Evolutionary conservation across 768 basidiomycete species (phyloP).

Genomic region (Tricholoma bakamatsutake): DNA sequence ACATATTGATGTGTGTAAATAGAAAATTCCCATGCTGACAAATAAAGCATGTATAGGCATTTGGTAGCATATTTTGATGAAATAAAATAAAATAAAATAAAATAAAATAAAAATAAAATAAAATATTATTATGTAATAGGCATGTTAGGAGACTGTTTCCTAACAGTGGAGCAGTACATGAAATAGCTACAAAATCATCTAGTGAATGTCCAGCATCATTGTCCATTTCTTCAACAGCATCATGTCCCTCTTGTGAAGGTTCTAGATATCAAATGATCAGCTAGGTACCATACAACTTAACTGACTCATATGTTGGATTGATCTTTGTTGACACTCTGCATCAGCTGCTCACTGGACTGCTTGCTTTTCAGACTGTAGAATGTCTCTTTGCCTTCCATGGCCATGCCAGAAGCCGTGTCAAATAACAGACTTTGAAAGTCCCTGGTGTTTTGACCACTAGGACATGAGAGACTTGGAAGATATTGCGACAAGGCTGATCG

Average conservation of each 20-base stretch:
- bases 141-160: too few relatives aligned
- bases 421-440: background rate
- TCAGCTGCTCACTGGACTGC: background rate
- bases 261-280: background rate
- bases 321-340: too few relatives aligned
- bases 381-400: background rate
- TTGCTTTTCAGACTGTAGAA: background rate
- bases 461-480: background rate
- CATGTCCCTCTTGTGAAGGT: background rate
- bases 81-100: too few relatives aligned
- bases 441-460: background rate
- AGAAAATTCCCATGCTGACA: too few relatives aligned
- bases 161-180: conserved; percentile 3
- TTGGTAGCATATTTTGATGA: too few relatives aligned
- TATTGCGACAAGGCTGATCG: background rate
- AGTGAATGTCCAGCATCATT: background rate
- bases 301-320: background rate
- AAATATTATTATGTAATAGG: too few relatives aligned
- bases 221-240: conserved; percentile 5
- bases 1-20: too few relatives aligned
- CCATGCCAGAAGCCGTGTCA: background rate
- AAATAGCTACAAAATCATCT: conserved; percentile 4
- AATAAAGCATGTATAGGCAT: too few relatives aligned
- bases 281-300: background rate
- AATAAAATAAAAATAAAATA: too few relatives aligned